Percentiles rank a stretch among this genome's conserved stretches.
phyloP scores from a whole-genome alignment of 2,329 filamentous ascomycete species.

The Pseudogymnoascus sp. region DNA sequence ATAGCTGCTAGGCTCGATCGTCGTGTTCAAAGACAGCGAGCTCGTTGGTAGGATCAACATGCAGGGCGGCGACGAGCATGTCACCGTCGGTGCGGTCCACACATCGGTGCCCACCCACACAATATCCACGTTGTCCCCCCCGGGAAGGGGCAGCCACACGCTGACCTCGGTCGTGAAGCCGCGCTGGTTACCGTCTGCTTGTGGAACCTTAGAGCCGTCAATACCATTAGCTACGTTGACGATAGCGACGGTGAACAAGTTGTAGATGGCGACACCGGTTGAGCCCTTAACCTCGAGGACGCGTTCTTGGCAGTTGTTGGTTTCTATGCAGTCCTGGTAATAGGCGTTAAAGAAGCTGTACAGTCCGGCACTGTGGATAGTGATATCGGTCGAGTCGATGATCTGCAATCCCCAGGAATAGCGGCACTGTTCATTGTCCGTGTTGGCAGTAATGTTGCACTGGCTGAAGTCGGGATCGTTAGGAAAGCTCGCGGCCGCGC shows the following conservation, averaged over 20 bases:
- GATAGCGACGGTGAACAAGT: conserved; percentile 18
- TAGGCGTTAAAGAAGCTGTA: conserved; percentile 53
- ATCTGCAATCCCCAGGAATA: conserved; percentile 60
- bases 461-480: conserved; percentile 42
- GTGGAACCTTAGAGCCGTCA: conserved; percentile 13
- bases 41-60: conserved; percentile 23
- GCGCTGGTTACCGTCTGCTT: conserved; percentile 22
- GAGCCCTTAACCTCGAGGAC: conserved; percentile 17
- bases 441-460: conserved; percentile 31
- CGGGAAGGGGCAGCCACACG: conserved; percentile 20
- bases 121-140: conserved; percentile 17
- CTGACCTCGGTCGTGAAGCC: too few relatives aligned
- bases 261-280: conserved; percentile 17
- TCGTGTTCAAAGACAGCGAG: conserved; percentile 12
- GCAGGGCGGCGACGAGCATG: conserved; percentile 15
- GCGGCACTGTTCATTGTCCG: conserved; percentile 30
- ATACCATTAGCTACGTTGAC: conserved; percentile 16
- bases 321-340: conserved; percentile 38
- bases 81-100: conserved; percentile 12
- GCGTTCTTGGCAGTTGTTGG: conserved; percentile 39
- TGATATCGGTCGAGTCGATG: conserved; percentile 38
- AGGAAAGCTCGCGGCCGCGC: conserved; percentile 25
- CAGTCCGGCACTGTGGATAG: conserved; percentile 42
- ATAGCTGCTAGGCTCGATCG: conserved; percentile 16
- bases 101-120: conserved; percentile 20